Evolutionary conservation across 164 flowering plant genomes (phyloP).

Genomic region (Paratinospora sagittata): DNA sequence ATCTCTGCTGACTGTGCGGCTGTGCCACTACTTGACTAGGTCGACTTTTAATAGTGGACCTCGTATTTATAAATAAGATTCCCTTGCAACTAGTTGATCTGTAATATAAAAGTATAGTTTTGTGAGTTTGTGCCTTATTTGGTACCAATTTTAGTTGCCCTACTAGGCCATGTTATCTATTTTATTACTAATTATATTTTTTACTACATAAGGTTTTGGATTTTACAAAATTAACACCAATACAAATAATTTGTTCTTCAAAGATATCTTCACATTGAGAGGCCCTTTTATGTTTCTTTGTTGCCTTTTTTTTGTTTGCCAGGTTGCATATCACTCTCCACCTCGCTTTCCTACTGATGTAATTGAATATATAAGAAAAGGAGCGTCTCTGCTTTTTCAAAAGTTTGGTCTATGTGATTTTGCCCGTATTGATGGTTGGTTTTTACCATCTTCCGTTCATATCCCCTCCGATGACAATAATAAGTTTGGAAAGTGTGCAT

Average conservation of each 20-base stretch:
- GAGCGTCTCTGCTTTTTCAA: conserved; percentile 66
- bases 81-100: too few relatives aligned
- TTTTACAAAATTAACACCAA: neutral
- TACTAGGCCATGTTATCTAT: too few relatives aligned
- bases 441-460: conserved; percentile 47
- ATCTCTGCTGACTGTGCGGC: too few relatives aligned
- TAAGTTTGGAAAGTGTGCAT: conserved; percentile 44
- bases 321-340: conserved; percentile 93
- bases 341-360: conserved; percentile 73
- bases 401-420: conserved; percentile 71
- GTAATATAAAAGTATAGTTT: too few relatives aligned
- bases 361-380: conserved; percentile 54
- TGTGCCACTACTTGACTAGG: too few relatives aligned
- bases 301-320: conserved; percentile 7
- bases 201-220: too few relatives aligned
- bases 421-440: conserved; percentile 98
- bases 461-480: conserved; percentile 20
- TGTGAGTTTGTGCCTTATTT: too few relatives aligned
- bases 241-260: neutral
- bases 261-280: neutral
- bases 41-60: too few relatives aligned
- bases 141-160: too few relatives aligned
- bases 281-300: neutral
- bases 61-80: too few relatives aligned
- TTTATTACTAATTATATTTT: too few relatives aligned